Conservation (phyloP, 805 yeast genomes). For the Starmerella bombi region DNA sequence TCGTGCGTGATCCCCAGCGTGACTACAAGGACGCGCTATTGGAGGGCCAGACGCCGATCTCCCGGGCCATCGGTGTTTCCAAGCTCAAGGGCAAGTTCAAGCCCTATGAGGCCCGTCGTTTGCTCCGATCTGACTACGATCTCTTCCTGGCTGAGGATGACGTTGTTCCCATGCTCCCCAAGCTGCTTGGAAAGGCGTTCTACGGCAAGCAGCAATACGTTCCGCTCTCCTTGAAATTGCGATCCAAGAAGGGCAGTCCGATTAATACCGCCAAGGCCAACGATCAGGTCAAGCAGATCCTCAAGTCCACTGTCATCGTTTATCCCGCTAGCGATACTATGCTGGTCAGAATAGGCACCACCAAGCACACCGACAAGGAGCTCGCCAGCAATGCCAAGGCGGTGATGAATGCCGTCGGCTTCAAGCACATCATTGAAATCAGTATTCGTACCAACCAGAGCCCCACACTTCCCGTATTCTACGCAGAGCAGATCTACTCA, state of each 20-base stretch:
- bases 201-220: constrained; percentile 56
- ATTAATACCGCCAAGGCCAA: constrained; percentile 40
- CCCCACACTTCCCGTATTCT: constrained; percentile 75
- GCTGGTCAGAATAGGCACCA: constrained; percentile 52
- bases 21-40: constrained; percentile 30
- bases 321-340: constrained; percentile 65
- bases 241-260: constrained; percentile 26
- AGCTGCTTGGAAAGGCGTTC: constrained; percentile 68
- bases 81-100: constrained; percentile 76
- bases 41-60: constrained; percentile 22
- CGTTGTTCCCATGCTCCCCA: constrained; percentile 66
- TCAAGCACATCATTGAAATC: constrained; percentile 29
- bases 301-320: constrained; percentile 45
- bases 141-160: constrained; percentile 76
- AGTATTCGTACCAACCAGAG: constrained; percentile 58
- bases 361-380: constrained; percentile 34
- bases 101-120: constrained; percentile 78
- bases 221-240: constrained; percentile 38
- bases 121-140: constrained; percentile 53
- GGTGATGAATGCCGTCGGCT: constrained; percentile 37
- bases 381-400: constrained; percentile 48
- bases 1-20: constrained; percentile 54
- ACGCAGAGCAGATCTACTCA: constrained; percentile 39
- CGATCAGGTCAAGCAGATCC: constrained; percentile 46
- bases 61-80: constrained; percentile 51